Base-by-base conservation (phyloP, 768 basidiomycete species). In the Suillus americanus region DNA sequence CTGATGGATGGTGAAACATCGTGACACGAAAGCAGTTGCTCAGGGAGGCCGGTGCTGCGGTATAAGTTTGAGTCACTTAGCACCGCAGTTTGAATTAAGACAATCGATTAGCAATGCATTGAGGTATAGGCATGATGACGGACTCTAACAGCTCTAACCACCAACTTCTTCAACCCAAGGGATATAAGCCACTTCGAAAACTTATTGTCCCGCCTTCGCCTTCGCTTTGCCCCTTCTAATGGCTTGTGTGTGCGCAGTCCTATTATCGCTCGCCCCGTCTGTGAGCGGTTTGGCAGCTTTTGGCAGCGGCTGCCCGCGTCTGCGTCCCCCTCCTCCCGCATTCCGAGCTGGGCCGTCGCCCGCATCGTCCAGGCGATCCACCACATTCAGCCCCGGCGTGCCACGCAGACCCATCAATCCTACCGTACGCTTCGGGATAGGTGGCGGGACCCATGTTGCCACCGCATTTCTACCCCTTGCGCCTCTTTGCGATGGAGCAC, bases 321-420 rank as follows among this genome's bases (percentile, higher is more conserved):
- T 40, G 10, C 56, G 55, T 23, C 54, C 28, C 16, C 51, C 57
- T 25, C 57, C 57, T 59, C 40, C 57, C 6, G 25, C 18, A 41
- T 30, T 57, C 23, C 23, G 56, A 57, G 23, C 37, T 25, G 37
- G 23, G 16, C 23, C n/a, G 13, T 59, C 18, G 13, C 5, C 56
- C 37, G 18, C 40, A 28, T 59, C 57, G 3, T 59, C 40, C 57
- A 59, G 40, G 40, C 40, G 57, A 41, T 59, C 57, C 25, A 59
- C 57, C 10, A 59, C 28, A 30, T 64, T 64, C 41, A 64, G 23
- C 9, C 63, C 63, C 3, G 60, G 64, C 3, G 74, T 73, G 5
- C 80, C 79, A 66, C 73, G 79, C 68, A 85, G 63, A 2, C 76
- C 76, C 83, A 85, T 84, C 79, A 79, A 84, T 30, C 83, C 83